These are phyloP conservation scores for Citrus australasica DNA, from an alignment of 345 rosid genomes.

Conservation along the genomic window DNA sequence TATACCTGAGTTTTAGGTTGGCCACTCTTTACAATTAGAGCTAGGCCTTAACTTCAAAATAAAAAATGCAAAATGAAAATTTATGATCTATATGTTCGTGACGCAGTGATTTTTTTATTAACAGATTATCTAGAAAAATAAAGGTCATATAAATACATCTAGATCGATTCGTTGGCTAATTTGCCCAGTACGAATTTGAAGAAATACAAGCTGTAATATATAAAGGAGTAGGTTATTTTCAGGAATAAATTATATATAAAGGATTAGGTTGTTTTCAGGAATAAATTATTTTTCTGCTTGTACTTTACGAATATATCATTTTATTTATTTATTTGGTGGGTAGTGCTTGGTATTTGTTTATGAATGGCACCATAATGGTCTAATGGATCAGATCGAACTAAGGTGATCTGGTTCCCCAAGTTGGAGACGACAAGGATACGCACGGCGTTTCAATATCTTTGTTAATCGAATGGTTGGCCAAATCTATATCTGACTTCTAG, in stretches of 20 bases:
- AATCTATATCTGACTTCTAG: conserved; percentile 29
- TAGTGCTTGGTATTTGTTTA: not conserved
- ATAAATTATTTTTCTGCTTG: not conserved
- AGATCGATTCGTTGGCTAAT: not conserved
- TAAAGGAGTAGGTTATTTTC: not conserved
- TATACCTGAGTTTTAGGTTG: too few relatives aligned
- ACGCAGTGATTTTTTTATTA: not conserved
- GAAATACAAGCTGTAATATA: not conserved
- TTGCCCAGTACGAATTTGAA: not conserved
- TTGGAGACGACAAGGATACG: conserved; percentile 19
- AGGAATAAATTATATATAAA: not conserved
- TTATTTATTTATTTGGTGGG: not conserved
- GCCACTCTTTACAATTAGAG: too few relatives aligned
- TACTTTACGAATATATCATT: not conserved
- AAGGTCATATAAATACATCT: too few relatives aligned
- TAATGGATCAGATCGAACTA: conserved; percentile 3
- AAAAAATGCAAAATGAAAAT: too few relatives aligned
- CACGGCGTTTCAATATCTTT: not conserved
- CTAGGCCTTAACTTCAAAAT: too few relatives aligned
- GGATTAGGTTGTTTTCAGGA: not conserved
- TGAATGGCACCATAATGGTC: not conserved
- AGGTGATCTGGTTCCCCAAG: conserved; percentile 10
- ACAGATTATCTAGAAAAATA: not conserved
- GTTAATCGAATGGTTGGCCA: conserved; percentile 31
- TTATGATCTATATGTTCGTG: too few relatives aligned